Evolutionary conservation across 306 rosid genomes (phyloP), one percentile per base, ranked within the genome.

Genomic region (Vicia villosa): DNA sequence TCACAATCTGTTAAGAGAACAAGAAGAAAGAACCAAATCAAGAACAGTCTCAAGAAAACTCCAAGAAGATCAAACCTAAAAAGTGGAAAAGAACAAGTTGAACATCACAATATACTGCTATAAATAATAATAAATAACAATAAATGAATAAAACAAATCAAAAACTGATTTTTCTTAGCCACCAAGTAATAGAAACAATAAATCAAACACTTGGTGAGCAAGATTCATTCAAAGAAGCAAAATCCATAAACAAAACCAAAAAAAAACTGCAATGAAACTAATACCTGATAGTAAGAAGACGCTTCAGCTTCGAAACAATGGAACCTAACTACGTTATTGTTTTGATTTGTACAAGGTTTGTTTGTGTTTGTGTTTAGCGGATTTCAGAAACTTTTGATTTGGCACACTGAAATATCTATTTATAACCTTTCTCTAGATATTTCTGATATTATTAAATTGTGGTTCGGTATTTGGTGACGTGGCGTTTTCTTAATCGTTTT

Each of bases 381-480:
- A 50, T 12, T 75, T 71, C 81, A 75, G 21, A 67, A 81, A 63
- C 32, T 73, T 54, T 1, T 2, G 4, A 2, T 0, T 20, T 11
- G 0, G 28, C 38, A n/a, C 58, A 4, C 26, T 56, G 70, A 24
- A 21, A 36, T 15, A 30, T 47, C 6, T 86, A 84, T 87, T 88
- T 90, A 90, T 90, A 88, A 70, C 83, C 91, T 84, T 84, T 86
- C 87, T 87, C 90, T 68, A 76, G 96, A 88, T 78, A 79, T 79
- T 86, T 87, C 90, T 63, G 71, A 77, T 84, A 38, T 62, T 72
- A 75, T 63, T 21, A 40, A 62, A 69, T 52, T 38, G 20, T 13
- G 17, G 54, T 6, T 13, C 5, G 8, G 4, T 0, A 2, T 1
- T 0, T 5, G 11, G 12, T 73, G 85, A 86, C 90, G 95, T 80